phyloP scores from a whole-genome alignment of 345 rosid genomes.

The Linum lewisii region DNA sequence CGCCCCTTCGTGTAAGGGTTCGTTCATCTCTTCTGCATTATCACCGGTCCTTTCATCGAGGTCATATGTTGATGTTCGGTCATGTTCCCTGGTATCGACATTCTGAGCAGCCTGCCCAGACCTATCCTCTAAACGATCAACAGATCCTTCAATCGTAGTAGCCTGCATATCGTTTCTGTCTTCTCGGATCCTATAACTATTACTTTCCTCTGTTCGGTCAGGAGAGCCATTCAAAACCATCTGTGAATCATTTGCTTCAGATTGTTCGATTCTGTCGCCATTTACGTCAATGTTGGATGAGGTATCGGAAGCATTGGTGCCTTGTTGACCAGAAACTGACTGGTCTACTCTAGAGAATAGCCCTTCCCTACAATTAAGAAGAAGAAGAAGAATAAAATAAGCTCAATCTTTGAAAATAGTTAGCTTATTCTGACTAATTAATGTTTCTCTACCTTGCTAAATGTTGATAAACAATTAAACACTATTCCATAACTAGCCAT shows the following conservation, averaged over 20 bases:
- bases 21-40: slow-evolving; percentile 24
- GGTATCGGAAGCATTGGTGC: slow-evolving; percentile 51
- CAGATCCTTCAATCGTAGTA: slow-evolving; percentile 27
- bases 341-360: slow-evolving; percentile 67
- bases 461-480: too few relatives aligned
- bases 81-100: slow-evolving; percentile 27
- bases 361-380: slow-evolving; percentile 49
- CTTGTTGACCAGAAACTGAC: slow-evolving; percentile 39
- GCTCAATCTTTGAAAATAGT: too few relatives aligned
- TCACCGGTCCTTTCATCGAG: slow-evolving; percentile 26
- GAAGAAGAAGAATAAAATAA: neutral
- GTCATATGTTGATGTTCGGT: slow-evolving; percentile 19
- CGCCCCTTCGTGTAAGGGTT: slow-evolving; percentile 18
- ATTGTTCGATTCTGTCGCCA: slow-evolving; percentile 34
- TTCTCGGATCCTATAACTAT: slow-evolving; percentile 21
- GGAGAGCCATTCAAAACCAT: slow-evolving; percentile 22
- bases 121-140: slow-evolving; percentile 33
- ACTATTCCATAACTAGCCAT: too few relatives aligned
- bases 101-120: slow-evolving; percentile 36
- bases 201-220: slow-evolving; percentile 31
- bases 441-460: too few relatives aligned
- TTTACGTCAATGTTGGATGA: slow-evolving; percentile 44
- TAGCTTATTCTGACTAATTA: too few relatives aligned
- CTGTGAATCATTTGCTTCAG: slow-evolving; percentile 23
- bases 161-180: slow-evolving; percentile 30